phyloP scores from a whole-genome alignment of 225 moss, liverwort and hornwort species.

The Physcomitrium patens region DNA sequence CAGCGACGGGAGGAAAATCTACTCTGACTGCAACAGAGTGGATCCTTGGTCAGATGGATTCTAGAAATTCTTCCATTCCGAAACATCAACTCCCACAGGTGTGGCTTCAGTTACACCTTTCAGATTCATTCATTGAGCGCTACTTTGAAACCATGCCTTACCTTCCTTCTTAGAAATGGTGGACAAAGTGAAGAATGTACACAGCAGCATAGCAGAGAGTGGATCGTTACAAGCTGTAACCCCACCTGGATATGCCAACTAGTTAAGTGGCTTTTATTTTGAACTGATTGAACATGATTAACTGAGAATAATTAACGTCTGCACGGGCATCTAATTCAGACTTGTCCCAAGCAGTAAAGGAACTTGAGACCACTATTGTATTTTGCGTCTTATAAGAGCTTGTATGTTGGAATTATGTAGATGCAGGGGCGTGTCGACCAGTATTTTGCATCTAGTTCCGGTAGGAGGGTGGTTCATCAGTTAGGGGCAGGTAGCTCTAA shows the following conservation, averaged over 20 bases:
- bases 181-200: no score
- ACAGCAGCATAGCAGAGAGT: no score
- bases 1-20: slow-evolving; percentile 87
- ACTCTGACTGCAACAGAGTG: slow-evolving; percentile 87
- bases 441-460: slow-evolving; percentile 49
- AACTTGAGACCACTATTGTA: background rate
- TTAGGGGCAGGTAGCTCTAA: slow-evolving; percentile 41
- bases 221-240: no score
- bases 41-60: slow-evolving; percentile 74
- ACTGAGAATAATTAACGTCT: no score
- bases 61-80: slow-evolving; percentile 40
- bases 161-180: no score
- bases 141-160: no score
- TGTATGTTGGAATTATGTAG: slow-evolving; percentile 22
- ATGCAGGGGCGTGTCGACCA: slow-evolving; percentile 65
- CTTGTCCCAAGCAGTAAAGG: background rate
- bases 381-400: background rate
- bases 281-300: no score
- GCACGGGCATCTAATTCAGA: no score
- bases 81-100: slow-evolving; percentile 46
- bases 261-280: no score
- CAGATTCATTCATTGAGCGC: background rate
- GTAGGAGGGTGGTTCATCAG: slow-evolving; percentile 36
- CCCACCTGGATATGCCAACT: no score
- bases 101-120: background rate